Conservation (phyloP, 225 moss, liverwort and hornwort genomes). For the Antitrichia curtipendula region DNA sequence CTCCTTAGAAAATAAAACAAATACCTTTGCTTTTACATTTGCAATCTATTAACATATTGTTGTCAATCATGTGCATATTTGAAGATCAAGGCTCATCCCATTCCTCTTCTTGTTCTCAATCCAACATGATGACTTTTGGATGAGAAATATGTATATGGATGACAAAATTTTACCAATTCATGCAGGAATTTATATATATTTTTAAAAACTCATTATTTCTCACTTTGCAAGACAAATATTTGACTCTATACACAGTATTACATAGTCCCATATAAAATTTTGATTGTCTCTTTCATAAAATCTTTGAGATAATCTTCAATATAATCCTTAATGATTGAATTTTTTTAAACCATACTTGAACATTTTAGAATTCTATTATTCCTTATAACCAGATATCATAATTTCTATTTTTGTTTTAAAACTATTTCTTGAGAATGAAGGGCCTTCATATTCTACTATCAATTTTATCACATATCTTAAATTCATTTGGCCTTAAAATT, state of each 20-base stretch:
- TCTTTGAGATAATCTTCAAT: not conserved
- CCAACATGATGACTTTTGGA: not conserved
- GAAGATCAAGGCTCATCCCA: not conserved
- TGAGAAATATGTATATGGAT: not conserved
- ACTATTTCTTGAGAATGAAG: rapidly evolving
- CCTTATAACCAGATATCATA: rapidly evolving
- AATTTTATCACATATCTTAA: not conserved
- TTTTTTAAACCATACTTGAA: not conserved
- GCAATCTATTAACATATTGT: not conserved
- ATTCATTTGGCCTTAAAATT: not conserved
- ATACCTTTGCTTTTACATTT: rapidly evolving
- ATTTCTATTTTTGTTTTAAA: no score
- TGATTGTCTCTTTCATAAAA: not conserved
- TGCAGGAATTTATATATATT: not conserved
- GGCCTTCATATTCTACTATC: not conserved
- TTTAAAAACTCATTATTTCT: not conserved
- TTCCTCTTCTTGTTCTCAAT: not conserved
- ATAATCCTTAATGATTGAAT: not conserved
- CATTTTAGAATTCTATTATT: not conserved
- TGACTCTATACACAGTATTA: rapidly evolving
- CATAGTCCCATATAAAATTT: not conserved
- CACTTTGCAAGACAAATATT: not conserved
- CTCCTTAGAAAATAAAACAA: not conserved
- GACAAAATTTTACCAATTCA: not conserved
- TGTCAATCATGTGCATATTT: not conserved